Conservation (phyloP, 2,329 filamentous ascomycete species). For the Paraphoma sp. region DNA sequence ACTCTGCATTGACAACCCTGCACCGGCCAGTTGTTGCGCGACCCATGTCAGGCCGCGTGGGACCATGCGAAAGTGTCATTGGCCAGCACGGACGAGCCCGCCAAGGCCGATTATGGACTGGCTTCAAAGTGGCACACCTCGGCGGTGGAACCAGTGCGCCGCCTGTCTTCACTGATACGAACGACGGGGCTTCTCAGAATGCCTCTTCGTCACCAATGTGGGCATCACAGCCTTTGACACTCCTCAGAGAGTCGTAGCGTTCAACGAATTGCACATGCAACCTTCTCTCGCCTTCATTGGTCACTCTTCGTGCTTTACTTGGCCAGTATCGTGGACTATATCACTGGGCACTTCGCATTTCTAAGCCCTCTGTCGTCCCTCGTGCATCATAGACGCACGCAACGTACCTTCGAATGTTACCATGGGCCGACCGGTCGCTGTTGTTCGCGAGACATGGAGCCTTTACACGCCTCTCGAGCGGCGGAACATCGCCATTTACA, state of each 20-base stretch:
- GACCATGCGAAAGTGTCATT: slow-evolving; percentile 17
- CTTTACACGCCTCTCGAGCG: slow-evolving; percentile 51
- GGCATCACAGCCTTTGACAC: slow-evolving; percentile 22
- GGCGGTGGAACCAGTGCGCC: slow-evolving; percentile 22
- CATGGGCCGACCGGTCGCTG: slow-evolving; percentile 28
- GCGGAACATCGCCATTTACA: slow-evolving; percentile 50
- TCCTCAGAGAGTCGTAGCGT: slow-evolving; percentile 22
- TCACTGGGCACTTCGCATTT: slow-evolving; percentile 27
- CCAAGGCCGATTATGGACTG: slow-evolving; percentile 24
- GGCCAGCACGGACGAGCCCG: slow-evolving; percentile 18
- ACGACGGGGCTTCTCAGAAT: slow-evolving; percentile 22
- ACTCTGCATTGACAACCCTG: slow-evolving; percentile 15
- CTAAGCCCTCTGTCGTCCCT: slow-evolving; percentile 17
- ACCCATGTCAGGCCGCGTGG: slow-evolving; percentile 10
- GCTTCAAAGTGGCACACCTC: slow-evolving; percentile 25
- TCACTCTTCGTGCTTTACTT: slow-evolving; percentile 9
- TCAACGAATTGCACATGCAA: slow-evolving; percentile 26
- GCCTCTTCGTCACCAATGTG: slow-evolving; percentile 29
- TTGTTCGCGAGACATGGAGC: slow-evolving; percentile 37
- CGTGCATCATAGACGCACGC: slow-evolving; percentile 22
- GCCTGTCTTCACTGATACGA: slow-evolving; percentile 22
- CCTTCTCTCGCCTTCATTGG: slow-evolving; percentile 23
- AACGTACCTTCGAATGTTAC: slow-evolving; percentile 14
- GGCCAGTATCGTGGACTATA: slow-evolving; percentile 27
- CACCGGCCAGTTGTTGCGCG: slow-evolving; percentile 10